Evolutionary conservation across 768 basidiomycete species (phyloP).

Genomic region (Amanita rubescens): DNA sequence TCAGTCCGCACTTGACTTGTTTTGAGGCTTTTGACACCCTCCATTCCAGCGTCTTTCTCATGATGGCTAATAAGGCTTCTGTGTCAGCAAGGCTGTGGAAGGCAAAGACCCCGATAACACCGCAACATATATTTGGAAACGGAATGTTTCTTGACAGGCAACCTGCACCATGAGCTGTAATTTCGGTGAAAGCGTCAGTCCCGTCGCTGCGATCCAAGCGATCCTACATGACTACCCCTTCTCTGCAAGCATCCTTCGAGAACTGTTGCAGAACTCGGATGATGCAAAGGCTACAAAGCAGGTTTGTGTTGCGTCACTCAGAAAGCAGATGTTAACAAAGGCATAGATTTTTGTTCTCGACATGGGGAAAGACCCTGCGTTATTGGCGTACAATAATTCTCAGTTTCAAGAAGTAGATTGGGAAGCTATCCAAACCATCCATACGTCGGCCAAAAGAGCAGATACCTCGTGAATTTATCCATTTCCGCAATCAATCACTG

Average conservation of each 20-base stretch:
- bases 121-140: background rate
- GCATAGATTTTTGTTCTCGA: slow-evolving; percentile 37
- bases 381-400: slow-evolving; percentile 41
- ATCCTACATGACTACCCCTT: slow-evolving; percentile 40
- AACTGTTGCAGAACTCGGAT: slow-evolving; percentile 42
- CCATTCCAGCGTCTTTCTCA: too few species aligned
- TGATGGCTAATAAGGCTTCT: too few species aligned
- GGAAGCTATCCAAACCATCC: slow-evolving; percentile 33
- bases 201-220: slow-evolving; percentile 17
- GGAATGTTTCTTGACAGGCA: too few species aligned
- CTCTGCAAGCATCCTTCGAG: slow-evolving; percentile 36
- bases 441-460: slow-evolving; percentile 37
- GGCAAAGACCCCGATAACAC: too few species aligned
- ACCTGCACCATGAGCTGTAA: background rate
- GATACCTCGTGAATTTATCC: slow-evolving; percentile 37
- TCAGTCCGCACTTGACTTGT: too few species aligned
- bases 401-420: slow-evolving; percentile 35
- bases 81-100: too few species aligned
- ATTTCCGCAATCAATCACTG: background rate
- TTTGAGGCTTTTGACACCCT: too few species aligned
- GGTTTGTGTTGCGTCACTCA: slow-evolving; percentile 16
- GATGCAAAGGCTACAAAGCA: slow-evolving; percentile 40
- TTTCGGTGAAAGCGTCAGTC: slow-evolving; percentile 16
- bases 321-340: background rate
- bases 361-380: slow-evolving; percentile 30